These are phyloP conservation scores for Apiospora aurea DNA, from an alignment of 2,329 filamentous ascomycete species.

Conservation along the genomic window DNA sequence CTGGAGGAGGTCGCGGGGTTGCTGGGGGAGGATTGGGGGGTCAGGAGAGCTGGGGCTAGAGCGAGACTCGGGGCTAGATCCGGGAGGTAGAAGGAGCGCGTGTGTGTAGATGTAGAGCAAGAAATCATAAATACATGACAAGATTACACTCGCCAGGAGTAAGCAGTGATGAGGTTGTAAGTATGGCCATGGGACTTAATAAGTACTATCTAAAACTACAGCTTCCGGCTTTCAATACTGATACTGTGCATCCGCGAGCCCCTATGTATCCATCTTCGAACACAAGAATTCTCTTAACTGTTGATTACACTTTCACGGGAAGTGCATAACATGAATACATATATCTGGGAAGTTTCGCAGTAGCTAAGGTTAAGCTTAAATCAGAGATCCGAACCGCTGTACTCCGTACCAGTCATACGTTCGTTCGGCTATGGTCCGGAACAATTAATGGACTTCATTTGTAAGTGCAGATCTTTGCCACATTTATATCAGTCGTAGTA, in stretches of 20 bases:
- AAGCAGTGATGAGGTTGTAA: too few relatives aligned
- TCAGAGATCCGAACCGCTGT: neutral
- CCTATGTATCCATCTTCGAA: neutral
- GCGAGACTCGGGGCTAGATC: neutral
- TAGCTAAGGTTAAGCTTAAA: neutral
- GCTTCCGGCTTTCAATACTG: too few relatives aligned
- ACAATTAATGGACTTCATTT: neutral
- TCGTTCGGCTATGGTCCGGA: neutral
- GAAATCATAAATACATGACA: too few relatives aligned
- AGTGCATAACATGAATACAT: neutral
- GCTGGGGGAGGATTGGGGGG: conserved; percentile 77
- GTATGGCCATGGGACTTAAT: neutral
- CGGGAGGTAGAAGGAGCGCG: neutral
- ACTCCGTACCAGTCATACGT: neutral
- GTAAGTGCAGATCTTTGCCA: neutral
- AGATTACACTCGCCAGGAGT: too few relatives aligned
- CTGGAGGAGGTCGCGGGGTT: conserved; percentile 81
- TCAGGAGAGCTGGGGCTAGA: conserved; percentile 49
- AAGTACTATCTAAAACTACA: neutral
- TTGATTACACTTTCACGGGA: neutral
- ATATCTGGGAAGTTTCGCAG: neutral
- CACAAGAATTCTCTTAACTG: too few relatives aligned
- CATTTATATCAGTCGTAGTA: neutral
- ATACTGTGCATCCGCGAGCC: neutral
- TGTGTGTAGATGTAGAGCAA: neutral